Base-by-base conservation (phyloP, 225 moss, liverwort and hornwort species). In the Bryoerythrophyllum caledonicum region DNA sequence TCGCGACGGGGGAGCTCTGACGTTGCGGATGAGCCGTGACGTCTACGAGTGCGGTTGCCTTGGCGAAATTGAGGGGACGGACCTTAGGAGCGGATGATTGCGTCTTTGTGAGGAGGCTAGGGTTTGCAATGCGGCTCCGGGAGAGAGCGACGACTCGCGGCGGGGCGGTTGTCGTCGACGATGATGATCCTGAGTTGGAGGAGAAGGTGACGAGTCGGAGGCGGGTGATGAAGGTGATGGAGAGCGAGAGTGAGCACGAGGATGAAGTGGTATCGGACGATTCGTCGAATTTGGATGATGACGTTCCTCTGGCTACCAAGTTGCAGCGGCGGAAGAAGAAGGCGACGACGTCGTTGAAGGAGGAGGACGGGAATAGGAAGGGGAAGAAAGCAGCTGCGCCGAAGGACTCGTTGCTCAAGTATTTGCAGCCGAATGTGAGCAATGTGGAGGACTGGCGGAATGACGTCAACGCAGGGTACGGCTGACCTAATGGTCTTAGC, bases 371-470 rank as follows among this genome's bases (percentile, higher is more conserved):
- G 27, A 66, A 48, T 10, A 48, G 27, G 0, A 49, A 26, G 20
- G 49, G 46, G 1, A 67, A 49, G 28, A 30, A 27, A 16, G 26
- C 16, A 3, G 32, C 32, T 66, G 48, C 26, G 19, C 17, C 66
- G 49, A 49, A 20, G 67, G 67, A 67, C 20, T 49, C 46, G 67
- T 0, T 67, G 30, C 30, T 67, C 19, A 67, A 67, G 67, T 67
- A 67, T 49, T 49, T 67, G 48, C 67, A 49, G 27, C 67, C 67
- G 10, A 67, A 67, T 49, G 67, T 67, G 67, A 67, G 67, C 67
- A 67, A 67, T 51, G 67, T 67, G 49, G 28, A 67, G 30, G 67
- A 66, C 5, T 27, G 48, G 9, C 28, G 26, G 1, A 16, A 28
- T 27, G 66, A 19, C 27, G 38, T 8, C 9, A 38, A 38, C 38